Base-by-base conservation (phyloP, 371 early-diverging fungal genomes). In the Mucor mucedo region DNA sequence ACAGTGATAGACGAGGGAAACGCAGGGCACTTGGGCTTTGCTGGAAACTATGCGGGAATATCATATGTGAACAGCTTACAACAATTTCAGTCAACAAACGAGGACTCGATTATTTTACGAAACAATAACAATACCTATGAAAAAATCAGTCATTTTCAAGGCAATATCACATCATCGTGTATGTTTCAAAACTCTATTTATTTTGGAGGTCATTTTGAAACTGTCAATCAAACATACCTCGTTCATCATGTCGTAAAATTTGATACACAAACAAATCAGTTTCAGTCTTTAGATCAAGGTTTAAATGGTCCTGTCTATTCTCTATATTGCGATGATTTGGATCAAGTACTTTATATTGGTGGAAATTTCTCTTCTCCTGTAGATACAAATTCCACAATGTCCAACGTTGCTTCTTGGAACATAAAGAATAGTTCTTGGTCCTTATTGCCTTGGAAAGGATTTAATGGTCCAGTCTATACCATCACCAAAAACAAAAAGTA, bases 251-350 rank as follows among this genome's bases (percentile, higher is more conserved):
- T 11, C 59, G 73, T 39, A 69, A 78, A 49, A 73, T 86, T 63
- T 67, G 71, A 13, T 58, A 48, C 21, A 42, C 57, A 60, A 72
- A 47, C 57, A 73, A 57, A 30, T 70, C 72, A 70, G 65, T 64
- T 48, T 55, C 42, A 54, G 10, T 11, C 75, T 9, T 70, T 89
- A 65, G 50, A 52, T 3, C 4, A 50, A 27, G 90, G 90, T 16
- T 63, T 90, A 7, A 80, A 89, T 71, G 88, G 88, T 0, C 71
- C 87, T 1, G 87, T 90, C 11, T 69, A 75, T 49, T 66, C 82
- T 16, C 64, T 90, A 39, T 72, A 76, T 53, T 91, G 91, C 58
- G 87, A 89, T 33, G 59, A 63, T 0, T 29, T 33, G 9, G 67
- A 65, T 32, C 52, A 73, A 8, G 63, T 68, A 7, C 69, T 84